Evolutionary conservation across 1,139 yeast genomes (phyloP).

Genomic region (Geotrichum cucujoidarum): DNA sequence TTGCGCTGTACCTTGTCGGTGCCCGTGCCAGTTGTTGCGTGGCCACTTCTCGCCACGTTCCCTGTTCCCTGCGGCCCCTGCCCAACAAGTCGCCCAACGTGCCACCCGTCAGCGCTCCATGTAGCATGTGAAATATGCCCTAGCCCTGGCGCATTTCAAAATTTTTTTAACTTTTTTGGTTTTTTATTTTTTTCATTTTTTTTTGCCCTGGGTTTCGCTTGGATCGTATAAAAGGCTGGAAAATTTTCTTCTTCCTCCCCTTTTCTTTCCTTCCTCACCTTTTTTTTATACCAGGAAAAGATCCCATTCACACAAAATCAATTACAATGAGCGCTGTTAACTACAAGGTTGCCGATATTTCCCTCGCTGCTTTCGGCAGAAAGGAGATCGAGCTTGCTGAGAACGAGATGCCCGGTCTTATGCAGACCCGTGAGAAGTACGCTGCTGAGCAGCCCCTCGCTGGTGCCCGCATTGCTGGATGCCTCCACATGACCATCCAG

Average conservation of each 20-base stretch:
- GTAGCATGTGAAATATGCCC: neutral
- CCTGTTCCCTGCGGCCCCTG: too few species aligned
- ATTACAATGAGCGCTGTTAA: conserved; percentile 40
- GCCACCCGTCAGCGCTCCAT: too few species aligned
- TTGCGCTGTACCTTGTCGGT: neutral
- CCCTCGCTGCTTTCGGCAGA: conserved; percentile 99
- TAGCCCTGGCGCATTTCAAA: neutral
- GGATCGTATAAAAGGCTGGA: neutral
- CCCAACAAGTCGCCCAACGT: conserved; percentile 2
- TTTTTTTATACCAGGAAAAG: conserved; percentile 6
- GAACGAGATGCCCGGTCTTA: conserved; percentile 99
- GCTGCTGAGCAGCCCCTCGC: conserved; percentile 91
- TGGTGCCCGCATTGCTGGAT: conserved; percentile 99
- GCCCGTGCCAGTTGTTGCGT: too few species aligned
- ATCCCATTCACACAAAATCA: conserved; percentile 10
- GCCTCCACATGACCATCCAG: conserved; percentile 99
- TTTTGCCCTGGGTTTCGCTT: neutral
- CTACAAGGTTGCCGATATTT: conserved; percentile 97
- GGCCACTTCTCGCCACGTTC: too few species aligned
- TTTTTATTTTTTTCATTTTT: neutral
- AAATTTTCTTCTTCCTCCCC: conserved; percentile 2
- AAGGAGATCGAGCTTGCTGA: conserved; percentile 98
- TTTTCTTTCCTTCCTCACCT: conserved; percentile 6
- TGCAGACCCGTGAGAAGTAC: conserved; percentile 94
- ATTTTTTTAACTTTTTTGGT: neutral